Conservation (phyloP, 2,329 filamentous ascomycete species). For the Fusarium camptoceras region DNA sequence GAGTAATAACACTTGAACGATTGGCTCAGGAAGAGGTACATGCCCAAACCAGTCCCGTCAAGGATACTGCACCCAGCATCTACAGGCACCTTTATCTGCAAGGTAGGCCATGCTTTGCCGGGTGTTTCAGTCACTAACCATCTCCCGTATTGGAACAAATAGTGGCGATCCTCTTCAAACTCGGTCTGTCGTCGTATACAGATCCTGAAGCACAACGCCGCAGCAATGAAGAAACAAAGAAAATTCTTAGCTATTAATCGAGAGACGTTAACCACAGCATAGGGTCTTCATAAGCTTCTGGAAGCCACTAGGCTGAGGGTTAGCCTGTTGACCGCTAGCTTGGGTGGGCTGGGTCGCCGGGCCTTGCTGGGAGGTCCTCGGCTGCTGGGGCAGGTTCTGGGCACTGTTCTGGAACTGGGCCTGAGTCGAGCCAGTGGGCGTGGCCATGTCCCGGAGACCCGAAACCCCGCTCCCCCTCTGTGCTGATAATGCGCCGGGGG, state of each 20-base stretch:
- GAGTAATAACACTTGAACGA: conserved; percentile 11
- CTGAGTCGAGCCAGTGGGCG: conserved; percentile 90
- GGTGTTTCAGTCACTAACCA: conserved; percentile 22
- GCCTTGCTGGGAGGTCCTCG: conserved; percentile 70
- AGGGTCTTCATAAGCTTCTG: conserved; percentile 94
- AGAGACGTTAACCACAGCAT: conserved; percentile 78
- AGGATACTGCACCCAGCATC: conserved; percentile 9
- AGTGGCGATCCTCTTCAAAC: conserved; percentile 20
- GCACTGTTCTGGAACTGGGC: conserved; percentile 97
- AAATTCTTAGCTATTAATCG: conserved; percentile 45
- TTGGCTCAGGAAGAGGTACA: not conserved
- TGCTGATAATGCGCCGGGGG: conserved; percentile 75
- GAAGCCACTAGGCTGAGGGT: conserved; percentile 82
- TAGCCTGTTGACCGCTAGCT: conserved; percentile 67
- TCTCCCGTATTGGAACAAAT: conserved; percentile 5
- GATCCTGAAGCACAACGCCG: conserved; percentile 41
- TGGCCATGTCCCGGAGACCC: conserved; percentile 80
- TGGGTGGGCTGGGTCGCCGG: conserved; percentile 66
- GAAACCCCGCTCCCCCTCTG: conserved; percentile 82
- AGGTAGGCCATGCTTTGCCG: conserved; percentile 10
- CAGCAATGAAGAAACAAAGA: conserved; percentile 48
- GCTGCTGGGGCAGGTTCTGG: conserved; percentile 81
- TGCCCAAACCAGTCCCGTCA: conserved; percentile 15
- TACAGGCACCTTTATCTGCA: conserved; percentile 1
- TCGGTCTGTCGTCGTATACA: conserved; percentile 31